Evolutionary conservation across 352 stramenopile genomes (phyloP).

Genomic region (Phytophthora pluvialis): DNA sequence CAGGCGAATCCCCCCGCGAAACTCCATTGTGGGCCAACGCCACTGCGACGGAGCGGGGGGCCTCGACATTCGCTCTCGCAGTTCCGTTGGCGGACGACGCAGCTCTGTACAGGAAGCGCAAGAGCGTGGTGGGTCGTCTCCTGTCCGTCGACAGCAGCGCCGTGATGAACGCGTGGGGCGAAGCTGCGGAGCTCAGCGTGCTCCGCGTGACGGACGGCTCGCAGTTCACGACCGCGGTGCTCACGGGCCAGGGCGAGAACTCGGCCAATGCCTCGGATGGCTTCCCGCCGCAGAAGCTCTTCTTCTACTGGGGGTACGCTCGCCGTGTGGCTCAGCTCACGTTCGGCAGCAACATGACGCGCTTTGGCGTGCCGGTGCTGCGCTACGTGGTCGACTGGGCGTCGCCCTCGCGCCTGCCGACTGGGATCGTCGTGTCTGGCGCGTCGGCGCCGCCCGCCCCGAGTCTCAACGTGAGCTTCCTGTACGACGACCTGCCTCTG

Average conservation of each 20-base stretch:
- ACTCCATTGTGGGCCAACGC: slow-evolving; percentile 31
- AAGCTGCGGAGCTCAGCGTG: slow-evolving; percentile 30
- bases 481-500: slow-evolving; percentile 53
- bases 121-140: slow-evolving; percentile 48
- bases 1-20: slow-evolving; percentile 7
- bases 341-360: slow-evolving; percentile 54
- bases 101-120: slow-evolving; percentile 40
- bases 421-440: slow-evolving; percentile 34
- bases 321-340: slow-evolving; percentile 48
- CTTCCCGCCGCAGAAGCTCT: slow-evolving; percentile 50
- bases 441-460: background rate
- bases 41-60: slow-evolving; percentile 24
- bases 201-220: slow-evolving; percentile 55
- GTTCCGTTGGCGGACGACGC: slow-evolving; percentile 33
- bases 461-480: slow-evolving; percentile 56
- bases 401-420: slow-evolving; percentile 40
- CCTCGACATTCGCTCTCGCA: slow-evolving; percentile 23
- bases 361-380: slow-evolving; percentile 57
- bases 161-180: slow-evolving; percentile 37
- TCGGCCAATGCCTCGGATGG: slow-evolving; percentile 5
- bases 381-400: slow-evolving; percentile 57
- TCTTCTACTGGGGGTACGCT: slow-evolving; percentile 63
- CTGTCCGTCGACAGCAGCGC: slow-evolving; percentile 44
- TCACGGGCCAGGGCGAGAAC: slow-evolving; percentile 32
- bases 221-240: slow-evolving; percentile 60